These are phyloP conservation scores for Hevea brasiliensis DNA, from an alignment of 345 rosid genomes.

Conservation along the genomic window DNA sequence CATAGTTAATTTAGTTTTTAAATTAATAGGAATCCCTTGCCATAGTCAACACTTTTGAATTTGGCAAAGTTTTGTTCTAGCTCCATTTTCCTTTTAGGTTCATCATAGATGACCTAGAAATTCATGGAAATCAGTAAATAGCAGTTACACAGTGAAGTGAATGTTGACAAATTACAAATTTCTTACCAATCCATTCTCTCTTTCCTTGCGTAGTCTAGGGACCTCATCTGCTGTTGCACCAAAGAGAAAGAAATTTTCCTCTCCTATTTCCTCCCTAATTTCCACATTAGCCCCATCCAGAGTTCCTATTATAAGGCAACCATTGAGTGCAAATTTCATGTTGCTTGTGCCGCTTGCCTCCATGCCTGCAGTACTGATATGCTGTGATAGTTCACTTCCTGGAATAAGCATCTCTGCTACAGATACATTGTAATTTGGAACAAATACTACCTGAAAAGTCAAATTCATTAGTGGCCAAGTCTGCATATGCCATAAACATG, in stretches of 20 bases:
- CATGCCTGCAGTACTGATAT: slow-evolving; percentile 99
- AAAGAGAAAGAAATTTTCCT: slow-evolving; percentile 89
- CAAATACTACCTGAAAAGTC: slow-evolving; percentile 76
- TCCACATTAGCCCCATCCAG: slow-evolving; percentile 98
- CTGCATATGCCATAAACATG: background rate
- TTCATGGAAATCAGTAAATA: background rate
- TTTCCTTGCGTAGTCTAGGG: slow-evolving; percentile 73
- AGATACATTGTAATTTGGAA: slow-evolving; percentile 95
- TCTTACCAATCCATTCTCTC: slow-evolving; percentile 81
- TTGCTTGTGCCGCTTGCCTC: slow-evolving; percentile 99
- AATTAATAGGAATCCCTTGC: background rate
- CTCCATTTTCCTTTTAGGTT: background rate
- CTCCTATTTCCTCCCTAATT: slow-evolving; percentile 88
- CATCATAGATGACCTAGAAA: background rate
- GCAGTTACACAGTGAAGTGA: background rate
- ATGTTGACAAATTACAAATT: slow-evolving; percentile 2
- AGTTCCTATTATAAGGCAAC: slow-evolving; percentile 96
- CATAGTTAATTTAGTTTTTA: background rate
- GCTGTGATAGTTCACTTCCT: slow-evolving; percentile 96
- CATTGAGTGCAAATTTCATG: slow-evolving; percentile 95
- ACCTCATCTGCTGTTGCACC: slow-evolving; percentile 94
- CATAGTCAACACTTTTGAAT: background rate
- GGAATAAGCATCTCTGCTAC: slow-evolving; percentile 95
- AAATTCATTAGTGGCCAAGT: slow-evolving; percentile 3
- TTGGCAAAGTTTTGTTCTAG: background rate